A percentile compares a stretch with the other conserved stretches of the same genome.
Evolutionary conservation across 192 early-diverging fungal species (phyloP).

Genomic region (Spizellomyces sp.): DNA sequence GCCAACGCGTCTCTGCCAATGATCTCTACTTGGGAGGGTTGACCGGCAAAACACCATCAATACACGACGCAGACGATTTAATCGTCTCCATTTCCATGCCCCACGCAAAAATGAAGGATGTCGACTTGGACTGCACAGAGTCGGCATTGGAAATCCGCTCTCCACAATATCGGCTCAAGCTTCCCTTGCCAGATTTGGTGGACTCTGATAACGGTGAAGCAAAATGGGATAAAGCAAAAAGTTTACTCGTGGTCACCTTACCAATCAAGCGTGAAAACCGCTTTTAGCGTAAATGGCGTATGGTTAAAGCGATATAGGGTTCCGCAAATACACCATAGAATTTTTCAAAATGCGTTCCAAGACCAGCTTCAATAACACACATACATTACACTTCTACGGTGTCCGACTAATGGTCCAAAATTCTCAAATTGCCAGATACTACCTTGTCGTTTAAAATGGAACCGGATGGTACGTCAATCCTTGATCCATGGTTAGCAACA

Average conservation of each 20-base stretch:
- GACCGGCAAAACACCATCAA: not conserved
- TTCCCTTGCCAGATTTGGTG: conserved; percentile 13
- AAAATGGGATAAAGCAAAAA: conserved; percentile 6
- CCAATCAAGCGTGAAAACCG: conserved; percentile 1
- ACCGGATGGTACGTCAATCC: conserved; percentile 95
- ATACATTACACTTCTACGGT: not conserved
- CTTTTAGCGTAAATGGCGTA: too few relatives aligned
- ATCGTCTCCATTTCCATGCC: conserved; percentile 6
- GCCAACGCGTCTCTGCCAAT: conserved; percentile 11
- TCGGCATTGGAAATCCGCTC: conserved; percentile 7
- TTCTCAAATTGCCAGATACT: conserved; percentile 91
- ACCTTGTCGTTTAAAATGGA: conserved; percentile 98
- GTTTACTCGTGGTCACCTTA: not conserved
- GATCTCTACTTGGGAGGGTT: conserved; percentile 5
- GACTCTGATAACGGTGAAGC: conserved; percentile 8
- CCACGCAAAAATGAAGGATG: conserved; percentile 4
- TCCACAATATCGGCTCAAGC: conserved; percentile 12
- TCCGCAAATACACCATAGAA: too few relatives aligned
- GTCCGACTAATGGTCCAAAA: conserved; percentile 53
- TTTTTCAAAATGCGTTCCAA: too few relatives aligned
- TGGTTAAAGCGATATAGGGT: too few relatives aligned
- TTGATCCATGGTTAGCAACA: conserved; percentile 95
- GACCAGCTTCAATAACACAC: too few relatives aligned
- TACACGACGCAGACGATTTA: conserved; percentile 14
- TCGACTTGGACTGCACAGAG: conserved; percentile 11